Evolutionary conservation across 495 filamentous ascomycete species (phyloP), one percentile per base, ranked within the genome.

Genomic region (Beverwykella pulmonaria): DNA sequence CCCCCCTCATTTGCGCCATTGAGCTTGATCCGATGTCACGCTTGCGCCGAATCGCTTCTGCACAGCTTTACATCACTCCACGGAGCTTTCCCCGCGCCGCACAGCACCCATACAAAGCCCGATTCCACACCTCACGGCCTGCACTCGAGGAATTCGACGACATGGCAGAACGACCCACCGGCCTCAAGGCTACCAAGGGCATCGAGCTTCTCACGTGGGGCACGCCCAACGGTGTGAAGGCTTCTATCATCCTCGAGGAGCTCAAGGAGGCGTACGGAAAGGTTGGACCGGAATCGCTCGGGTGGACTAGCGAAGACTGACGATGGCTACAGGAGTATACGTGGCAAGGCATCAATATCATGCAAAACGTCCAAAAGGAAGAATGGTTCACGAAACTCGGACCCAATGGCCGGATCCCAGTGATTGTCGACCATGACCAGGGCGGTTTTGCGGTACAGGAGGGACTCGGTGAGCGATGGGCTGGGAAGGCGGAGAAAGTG

Each of bases 121-220:
- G 25, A 1, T 19, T 62, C 10, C 65, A 68, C 59, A 30, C 68
- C 15, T 57, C 63, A 63, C 15, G 32, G 62, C 41, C 47, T 59
- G 3, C 59, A 67, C 41, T 34, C 32, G 6, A 34, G 12, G 30
- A 39, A 6, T 72, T 73, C 65, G 52, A 68, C 20, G 22, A 53
- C 32, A 44, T 44, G 39, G 39, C 8, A 3, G 54, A 72, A 22
- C 70, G 68, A 57, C 79, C 82, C 25, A 81, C 77, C 7, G 83
- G 83, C 22, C 76, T 84, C 36, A 81, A 82, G 57, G 83, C 81
- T 60, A 83, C 76, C 65, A 82, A 78, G 27, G 83, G 83, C 67
- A 83, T 86, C 66, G 83, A 86, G 75, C 81, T 84, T 23, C 70
- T 84, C 7, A 85, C 82, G 1, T 67, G 19, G 20, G 66, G 62